A percentile compares a stretch with the other conserved stretches of the same genome.
Evolutionary conservation across 805 yeast species (phyloP).

Genomic region (Candida caryicola): DNA sequence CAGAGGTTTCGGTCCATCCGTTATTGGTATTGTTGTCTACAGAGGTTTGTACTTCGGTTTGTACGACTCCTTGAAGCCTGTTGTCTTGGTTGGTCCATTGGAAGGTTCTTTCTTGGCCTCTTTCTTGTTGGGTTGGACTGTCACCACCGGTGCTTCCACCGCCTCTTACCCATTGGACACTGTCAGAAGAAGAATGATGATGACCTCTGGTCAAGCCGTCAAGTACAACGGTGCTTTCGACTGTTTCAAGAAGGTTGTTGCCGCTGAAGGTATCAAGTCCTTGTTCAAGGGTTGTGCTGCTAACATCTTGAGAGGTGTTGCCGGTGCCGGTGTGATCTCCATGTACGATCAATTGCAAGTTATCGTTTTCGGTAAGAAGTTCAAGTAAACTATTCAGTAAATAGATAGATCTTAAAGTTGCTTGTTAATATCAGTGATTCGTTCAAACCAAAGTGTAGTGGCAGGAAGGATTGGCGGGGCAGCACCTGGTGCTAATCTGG

Average conservation of each 20-base stretch:
- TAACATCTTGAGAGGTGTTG: slow-evolving; percentile 99
- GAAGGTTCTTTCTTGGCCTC: slow-evolving; percentile 95
- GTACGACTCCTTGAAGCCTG: slow-evolving; percentile 95
- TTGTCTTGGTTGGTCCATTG: slow-evolving; percentile 87
- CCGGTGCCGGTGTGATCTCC: slow-evolving; percentile 99
- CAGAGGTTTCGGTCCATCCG: slow-evolving; percentile 99
- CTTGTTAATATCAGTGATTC: slow-evolving; percentile 1
- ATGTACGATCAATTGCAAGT: slow-evolving; percentile 95
- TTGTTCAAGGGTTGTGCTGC: slow-evolving; percentile 99
- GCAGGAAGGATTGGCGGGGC: not conserved
- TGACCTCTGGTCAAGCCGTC: slow-evolving; percentile 98
- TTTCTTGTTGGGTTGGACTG: slow-evolving; percentile 96
- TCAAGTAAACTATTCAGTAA: slow-evolving; percentile 47
- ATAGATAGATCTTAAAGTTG: slow-evolving; percentile 2
- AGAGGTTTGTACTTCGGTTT: slow-evolving; percentile 99
- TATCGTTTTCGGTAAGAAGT: slow-evolving; percentile 94
- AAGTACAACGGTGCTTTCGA: slow-evolving; percentile 95
- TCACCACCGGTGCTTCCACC: slow-evolving; percentile 97
- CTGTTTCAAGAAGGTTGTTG: slow-evolving; percentile 87
- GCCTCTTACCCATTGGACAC: slow-evolving; percentile 99
- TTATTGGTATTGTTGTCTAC: slow-evolving; percentile 95
- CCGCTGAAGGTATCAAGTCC: slow-evolving; percentile 91
- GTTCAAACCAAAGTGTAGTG: slow-evolving; percentile 1
- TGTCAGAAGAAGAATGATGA: slow-evolving; percentile 99
- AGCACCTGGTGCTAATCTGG: too few species aligned